phyloP scores from a whole-genome alignment of 2,329 filamentous ascomycete genomes.

The Sodiomyces alkalinus region DNA sequence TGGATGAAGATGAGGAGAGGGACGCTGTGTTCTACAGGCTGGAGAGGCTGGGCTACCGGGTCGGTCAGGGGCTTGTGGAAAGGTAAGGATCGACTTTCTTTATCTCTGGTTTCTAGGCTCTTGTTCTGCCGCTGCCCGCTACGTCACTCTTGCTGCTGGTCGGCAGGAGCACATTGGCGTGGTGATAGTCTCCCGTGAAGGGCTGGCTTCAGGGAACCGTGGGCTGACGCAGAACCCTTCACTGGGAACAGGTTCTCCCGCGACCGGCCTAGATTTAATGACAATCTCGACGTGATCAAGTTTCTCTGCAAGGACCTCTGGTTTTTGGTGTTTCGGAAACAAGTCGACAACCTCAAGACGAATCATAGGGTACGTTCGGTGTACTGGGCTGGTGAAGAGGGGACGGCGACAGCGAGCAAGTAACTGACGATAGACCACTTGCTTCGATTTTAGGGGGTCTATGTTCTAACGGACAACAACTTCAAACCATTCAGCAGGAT shows the following conservation, averaged over 20 bases:
- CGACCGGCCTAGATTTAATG: conserved; percentile 75
- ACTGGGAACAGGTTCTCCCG: conserved; percentile 58
- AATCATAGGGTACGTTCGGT: conserved; percentile 60
- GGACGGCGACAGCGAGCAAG: no score
- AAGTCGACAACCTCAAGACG: conserved; percentile 96
- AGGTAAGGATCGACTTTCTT: conserved; percentile 46
- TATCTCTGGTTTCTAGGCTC: not conserved
- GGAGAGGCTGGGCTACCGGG: conserved; percentile 75
- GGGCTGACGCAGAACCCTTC: no score
- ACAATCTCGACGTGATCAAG: conserved; percentile 92
- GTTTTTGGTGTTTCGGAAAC: conserved; percentile 88
- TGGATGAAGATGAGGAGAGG: conserved; percentile 66
- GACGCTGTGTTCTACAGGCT: conserved; percentile 77
- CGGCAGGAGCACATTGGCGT: no score
- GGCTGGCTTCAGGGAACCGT: no score
- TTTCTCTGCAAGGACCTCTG: conserved; percentile 98
- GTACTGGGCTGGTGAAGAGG: no score
- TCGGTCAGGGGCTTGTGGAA: conserved; percentile 85
- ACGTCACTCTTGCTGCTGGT: no score
- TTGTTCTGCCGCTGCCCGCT: not conserved
- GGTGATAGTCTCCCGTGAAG: no score
- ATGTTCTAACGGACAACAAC: conserved; percentile 83
- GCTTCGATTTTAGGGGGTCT: conserved; percentile 76
- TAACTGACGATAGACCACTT: not conserved
- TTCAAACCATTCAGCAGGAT: conserved; percentile 84